Percentiles rank a stretch among this genome's conserved stretches.
Conservation (phyloP, 805 yeast genomes). For the Pichia exigua region DNA sequence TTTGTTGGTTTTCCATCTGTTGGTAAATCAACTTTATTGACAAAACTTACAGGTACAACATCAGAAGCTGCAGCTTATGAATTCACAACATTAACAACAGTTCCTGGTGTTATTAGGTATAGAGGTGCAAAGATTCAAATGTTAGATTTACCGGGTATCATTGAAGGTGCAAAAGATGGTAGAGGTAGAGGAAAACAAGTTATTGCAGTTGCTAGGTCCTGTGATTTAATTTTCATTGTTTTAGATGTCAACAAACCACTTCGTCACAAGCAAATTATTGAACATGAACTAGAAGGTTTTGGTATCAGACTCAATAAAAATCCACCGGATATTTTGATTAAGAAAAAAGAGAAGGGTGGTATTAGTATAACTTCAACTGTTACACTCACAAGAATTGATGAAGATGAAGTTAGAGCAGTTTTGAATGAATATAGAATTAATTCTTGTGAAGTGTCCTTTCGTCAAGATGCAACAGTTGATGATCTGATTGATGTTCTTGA, state of each 20-base stretch:
- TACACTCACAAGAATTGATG: conserved; percentile 83
- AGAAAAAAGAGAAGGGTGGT: conserved; percentile 95
- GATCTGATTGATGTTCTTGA: conserved; percentile 93
- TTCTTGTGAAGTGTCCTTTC: conserved; percentile 91
- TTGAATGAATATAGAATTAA: conserved; percentile 92
- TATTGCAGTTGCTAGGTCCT: conserved; percentile 98
- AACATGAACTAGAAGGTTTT: conserved; percentile 92
- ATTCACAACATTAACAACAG: conserved; percentile 94
- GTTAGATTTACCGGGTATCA: conserved; percentile 86
- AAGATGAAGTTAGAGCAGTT: conserved; percentile 92
- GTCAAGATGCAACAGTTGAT: conserved; percentile 97
- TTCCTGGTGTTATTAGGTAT: conserved; percentile 92
- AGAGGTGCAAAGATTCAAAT: conserved; percentile 97
- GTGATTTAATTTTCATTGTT: conserved; percentile 86
- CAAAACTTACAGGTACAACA: conserved; percentile 89
- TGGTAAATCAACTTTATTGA: conserved; percentile 77
- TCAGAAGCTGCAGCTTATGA: conserved; percentile 98
- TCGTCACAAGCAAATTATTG: conserved; percentile 89
- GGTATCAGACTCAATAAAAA: conserved; percentile 89
- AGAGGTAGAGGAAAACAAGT: conserved; percentile 94
- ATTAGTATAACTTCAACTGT: conserved; percentile 89
- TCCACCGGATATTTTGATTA: conserved; percentile 88
- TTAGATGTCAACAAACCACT: conserved; percentile 94
- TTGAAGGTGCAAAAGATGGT: conserved; percentile 89
- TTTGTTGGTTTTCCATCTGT: conserved; percentile 98